Conservation (phyloP, 192 early-diverging fungal species). For the Coemansia sp. region DNA sequence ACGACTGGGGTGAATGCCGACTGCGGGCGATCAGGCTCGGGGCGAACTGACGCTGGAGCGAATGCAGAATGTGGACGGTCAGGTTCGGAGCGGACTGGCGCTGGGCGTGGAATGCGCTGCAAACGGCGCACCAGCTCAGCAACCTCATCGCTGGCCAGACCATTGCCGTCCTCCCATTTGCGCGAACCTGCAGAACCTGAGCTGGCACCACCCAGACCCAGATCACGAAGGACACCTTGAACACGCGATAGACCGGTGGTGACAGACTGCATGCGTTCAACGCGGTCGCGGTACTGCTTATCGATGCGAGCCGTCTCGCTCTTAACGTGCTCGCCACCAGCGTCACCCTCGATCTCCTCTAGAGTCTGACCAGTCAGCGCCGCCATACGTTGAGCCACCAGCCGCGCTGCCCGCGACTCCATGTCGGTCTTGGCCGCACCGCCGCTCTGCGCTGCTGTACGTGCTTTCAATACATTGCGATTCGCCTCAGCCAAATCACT, state of each 20-base stretch:
- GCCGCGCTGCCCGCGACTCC: constrained; percentile 39
- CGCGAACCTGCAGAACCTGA: not conserved
- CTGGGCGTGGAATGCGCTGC: constrained; percentile 20
- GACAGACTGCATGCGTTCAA: constrained; percentile 34
- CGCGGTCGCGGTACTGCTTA: constrained; percentile 16
- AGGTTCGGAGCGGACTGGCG: not conserved
- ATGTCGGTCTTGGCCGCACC: constrained; percentile 20
- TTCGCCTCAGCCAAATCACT: constrained; percentile 28
- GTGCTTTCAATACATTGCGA: constrained; percentile 8
- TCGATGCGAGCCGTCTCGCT: constrained; percentile 24
- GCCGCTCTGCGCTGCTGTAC: constrained; percentile 7
- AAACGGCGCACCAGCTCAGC: constrained; percentile 31
- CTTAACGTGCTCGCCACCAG: not conserved
- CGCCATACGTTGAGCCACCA: constrained; percentile 50
- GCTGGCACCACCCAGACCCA: not conserved
- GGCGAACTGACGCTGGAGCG: constrained; percentile 1
- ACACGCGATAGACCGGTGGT: constrained; percentile 25
- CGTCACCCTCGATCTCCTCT: constrained; percentile 15
- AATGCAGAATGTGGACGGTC: constrained; percentile 19
- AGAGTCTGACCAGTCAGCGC: constrained; percentile 44
- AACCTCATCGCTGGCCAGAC: constrained; percentile 28
- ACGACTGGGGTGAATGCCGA: constrained; percentile 22
- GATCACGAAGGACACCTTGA: constrained; percentile 17
- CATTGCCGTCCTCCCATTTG: constrained; percentile 27
- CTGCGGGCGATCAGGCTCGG: not conserved